Base-by-base conservation (phyloP, 805 yeast species). In the Pichia heedii region DNA sequence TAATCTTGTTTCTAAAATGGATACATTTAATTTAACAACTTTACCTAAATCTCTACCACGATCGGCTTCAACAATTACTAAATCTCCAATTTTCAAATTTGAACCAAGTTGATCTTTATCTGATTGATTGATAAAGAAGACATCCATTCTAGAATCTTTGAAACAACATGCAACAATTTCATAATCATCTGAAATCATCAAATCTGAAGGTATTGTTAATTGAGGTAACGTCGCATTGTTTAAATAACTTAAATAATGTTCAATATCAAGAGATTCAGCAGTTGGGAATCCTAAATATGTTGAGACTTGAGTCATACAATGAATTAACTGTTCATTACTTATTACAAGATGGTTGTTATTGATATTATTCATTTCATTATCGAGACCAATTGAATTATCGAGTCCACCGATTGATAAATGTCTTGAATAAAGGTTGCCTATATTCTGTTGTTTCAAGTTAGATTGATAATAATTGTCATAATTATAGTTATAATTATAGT, bases 11-110 rank as follows among this genome's bases (percentile, higher is more conserved):
- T 79, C 84, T 51, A 78, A 84, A 32, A 73, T 62, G 4, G 79
- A 65, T 22, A 84, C 72, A 52, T 76, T 71, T 53, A 78, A 63
- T 46, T 72, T 70, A 32, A 74, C 73, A 37, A 84, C 73, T 54
- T 73, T 73, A 32, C 94, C 94, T 47, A 84, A 68, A 61, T 84
- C 94, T 32, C 77, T 65, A 32, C 94, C 94, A 29, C 94, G 67
- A 55, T 84, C 94, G 1, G 93, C 94, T 55, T 84, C 90, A 16
- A 84, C 94, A 54, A 84, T 76, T 15, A 85, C 90, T 54, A 82
- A 68, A 55, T 82, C 88, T 20, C 84, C 84, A 5, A 68, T 61
- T 40, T 66, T 63, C 36, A 78, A 60, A 27, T 50, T 54, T 22
- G 61, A 52, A 20, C 47, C 37, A 24, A 44, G 33, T 27, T 54